These are phyloP conservation scores for Pelargonium cotyledonis DNA, from an alignment of 441 rosid genomes.

Conservation along the genomic window DNA sequence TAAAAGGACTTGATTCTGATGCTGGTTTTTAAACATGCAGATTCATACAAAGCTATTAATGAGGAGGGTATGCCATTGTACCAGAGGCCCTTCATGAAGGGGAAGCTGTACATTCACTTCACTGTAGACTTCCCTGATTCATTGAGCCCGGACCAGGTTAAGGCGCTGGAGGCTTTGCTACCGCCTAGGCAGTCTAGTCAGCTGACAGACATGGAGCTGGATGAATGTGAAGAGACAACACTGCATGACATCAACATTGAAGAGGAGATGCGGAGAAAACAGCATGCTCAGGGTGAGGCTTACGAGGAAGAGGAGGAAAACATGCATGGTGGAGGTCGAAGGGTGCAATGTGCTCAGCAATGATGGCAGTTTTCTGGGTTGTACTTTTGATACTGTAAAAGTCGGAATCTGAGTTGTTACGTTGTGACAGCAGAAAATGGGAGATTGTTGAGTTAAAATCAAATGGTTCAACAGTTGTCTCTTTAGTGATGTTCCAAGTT, in stretches of 20 bases:
- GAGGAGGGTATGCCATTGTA: conserved; percentile 96
- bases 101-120: conserved; percentile 83
- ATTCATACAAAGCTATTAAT: conserved; percentile 71
- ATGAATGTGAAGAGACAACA: conserved; percentile 76
- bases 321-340: conserved; percentile 68
- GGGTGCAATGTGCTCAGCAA: conserved; percentile 96
- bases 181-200: conserved; percentile 42
- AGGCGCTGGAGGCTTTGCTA: conserved; percentile 58
- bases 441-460: no score
- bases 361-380: conserved; percentile 17
- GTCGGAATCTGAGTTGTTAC: background rate
- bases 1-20: background rate
- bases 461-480: no score
- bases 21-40: conserved; percentile 23
- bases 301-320: conserved; percentile 74
- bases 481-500: no score
- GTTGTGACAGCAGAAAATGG: background rate
- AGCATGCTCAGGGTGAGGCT: conserved; percentile 60
- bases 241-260: conserved; percentile 46
- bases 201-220: conserved; percentile 82
- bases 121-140: conserved; percentile 80
- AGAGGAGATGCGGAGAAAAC: conserved; percentile 82
- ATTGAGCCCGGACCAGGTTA: conserved; percentile 52
- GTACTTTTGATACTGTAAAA: background rate
- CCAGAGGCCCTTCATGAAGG: conserved; percentile 87